phyloP scores from a whole-genome alignment of 2,329 filamentous ascomycete species.

The Hymenoscyphus scutula region DNA sequence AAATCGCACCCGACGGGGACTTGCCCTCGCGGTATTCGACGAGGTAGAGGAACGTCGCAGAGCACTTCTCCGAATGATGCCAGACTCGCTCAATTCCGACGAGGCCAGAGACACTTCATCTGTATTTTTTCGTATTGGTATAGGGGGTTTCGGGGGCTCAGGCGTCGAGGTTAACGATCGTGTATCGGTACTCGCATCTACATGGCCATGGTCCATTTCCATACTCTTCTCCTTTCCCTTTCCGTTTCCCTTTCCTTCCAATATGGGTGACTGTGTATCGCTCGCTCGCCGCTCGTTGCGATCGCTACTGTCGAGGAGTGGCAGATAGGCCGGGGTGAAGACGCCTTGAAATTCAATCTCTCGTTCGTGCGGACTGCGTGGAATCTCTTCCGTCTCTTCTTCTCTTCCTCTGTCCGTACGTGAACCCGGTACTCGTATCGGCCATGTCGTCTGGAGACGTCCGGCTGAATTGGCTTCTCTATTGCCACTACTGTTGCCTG shows the following conservation, averaged over 20 bases:
- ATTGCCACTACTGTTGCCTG: constrained; percentile 21
- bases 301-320: constrained; percentile 51
- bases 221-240: constrained; percentile 20
- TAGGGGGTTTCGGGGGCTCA: constrained; percentile 25
- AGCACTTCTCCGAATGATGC: constrained; percentile 52
- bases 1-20: constrained; percentile 62
- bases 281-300: constrained; percentile 30
- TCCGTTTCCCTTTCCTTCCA: too few species aligned
- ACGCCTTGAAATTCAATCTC: constrained; percentile 60
- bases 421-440: constrained; percentile 20
- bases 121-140: constrained; percentile 33
- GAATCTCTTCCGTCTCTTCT: constrained; percentile 38
- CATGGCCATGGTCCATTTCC: constrained; percentile 22
- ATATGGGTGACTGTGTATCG: constrained; percentile 15
- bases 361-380: constrained; percentile 50
- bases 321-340: constrained; percentile 62
- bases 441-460: constrained; percentile 39
- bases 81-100: constrained; percentile 51
- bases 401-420: constrained; percentile 2
- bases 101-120: constrained; percentile 42
- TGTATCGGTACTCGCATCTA: constrained; percentile 26
- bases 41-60: constrained; percentile 54
- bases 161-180: constrained; percentile 28
- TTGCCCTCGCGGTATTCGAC: constrained; percentile 43
- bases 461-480: constrained; percentile 12